Percentiles rank a stretch among this genome's conserved stretches.
Evolutionary conservation across 345 rosid genomes (phyloP).

Genomic region (Trapa incisa): DNA sequence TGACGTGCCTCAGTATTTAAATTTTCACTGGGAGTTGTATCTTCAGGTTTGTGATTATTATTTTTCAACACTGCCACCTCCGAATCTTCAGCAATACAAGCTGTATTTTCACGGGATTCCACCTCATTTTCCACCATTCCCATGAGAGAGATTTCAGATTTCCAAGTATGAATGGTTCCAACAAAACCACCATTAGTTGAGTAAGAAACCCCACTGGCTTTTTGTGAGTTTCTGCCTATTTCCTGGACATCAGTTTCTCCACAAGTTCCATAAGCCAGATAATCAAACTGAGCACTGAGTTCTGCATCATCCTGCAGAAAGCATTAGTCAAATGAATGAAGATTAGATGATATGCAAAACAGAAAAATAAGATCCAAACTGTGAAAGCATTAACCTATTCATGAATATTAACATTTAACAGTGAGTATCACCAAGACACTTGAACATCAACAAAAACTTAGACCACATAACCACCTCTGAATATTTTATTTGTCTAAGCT

Average conservation of each 20-base stretch:
- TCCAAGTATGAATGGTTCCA: conserved; percentile 41
- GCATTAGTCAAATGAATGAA: not conserved
- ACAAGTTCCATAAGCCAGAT: conserved; percentile 36
- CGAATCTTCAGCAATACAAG: conserved; percentile 34
- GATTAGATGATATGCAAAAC: not conserved
- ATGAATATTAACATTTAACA: too few species aligned
- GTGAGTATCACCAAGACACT: too few species aligned
- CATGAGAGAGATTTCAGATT: conserved; percentile 30
- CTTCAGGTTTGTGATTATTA: conserved; percentile 13
- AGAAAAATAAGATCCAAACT: not conserved
- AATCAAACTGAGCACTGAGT: conserved; percentile 34
- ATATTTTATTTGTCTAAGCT: too few species aligned
- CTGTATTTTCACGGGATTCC: conserved; percentile 31
- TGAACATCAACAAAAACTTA: too few species aligned
- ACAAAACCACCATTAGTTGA: conserved; percentile 21
- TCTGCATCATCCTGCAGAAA: conserved; percentile 36
- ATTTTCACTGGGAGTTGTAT: not conserved
- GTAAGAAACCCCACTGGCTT: conserved; percentile 14
- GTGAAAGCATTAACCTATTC: too few species aligned
- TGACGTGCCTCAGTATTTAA: conserved; percentile 12
- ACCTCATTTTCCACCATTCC: conserved; percentile 19
- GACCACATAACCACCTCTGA: too few species aligned
- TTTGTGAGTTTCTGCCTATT: conserved; percentile 25
- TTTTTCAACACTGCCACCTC: conserved; percentile 43
- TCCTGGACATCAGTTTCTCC: conserved; percentile 43